Percentiles rank a stretch among this genome's conserved stretches.
These are phyloP conservation scores for Suillus luteus DNA, from an alignment of 768 basidiomycete genomes.

Conservation along the genomic window DNA sequence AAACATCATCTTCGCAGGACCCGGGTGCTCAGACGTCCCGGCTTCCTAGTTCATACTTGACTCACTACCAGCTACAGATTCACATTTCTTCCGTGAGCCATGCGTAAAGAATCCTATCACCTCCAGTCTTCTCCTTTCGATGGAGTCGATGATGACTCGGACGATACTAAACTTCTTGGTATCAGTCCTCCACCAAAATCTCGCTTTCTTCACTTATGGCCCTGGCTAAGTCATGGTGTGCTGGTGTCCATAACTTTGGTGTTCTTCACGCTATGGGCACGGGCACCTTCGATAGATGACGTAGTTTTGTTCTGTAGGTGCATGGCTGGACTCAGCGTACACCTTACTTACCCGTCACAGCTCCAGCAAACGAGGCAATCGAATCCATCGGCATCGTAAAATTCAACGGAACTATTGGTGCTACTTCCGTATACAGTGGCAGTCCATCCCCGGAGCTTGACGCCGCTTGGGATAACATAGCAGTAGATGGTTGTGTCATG, in stretches of 20 bases:
- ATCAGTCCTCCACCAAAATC: neutral
- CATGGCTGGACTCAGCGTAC: neutral
- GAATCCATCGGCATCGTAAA: neutral
- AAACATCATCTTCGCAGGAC: no score
- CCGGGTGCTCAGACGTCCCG: no score
- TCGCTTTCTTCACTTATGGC: neutral
- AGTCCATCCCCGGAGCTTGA: neutral
- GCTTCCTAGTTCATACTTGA: no score
- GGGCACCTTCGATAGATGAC: neutral
- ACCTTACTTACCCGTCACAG: neutral
- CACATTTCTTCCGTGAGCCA: no score
- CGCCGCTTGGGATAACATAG: neutral
- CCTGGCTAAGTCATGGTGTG: neutral
- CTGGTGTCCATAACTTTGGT: neutral
- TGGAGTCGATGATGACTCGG: neutral
- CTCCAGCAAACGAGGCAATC: neutral
- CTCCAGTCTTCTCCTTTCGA: neutral
- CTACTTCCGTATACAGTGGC: neutral
- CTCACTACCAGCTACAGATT: no score
- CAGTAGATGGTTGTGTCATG: neutral
- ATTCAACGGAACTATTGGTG: neutral
- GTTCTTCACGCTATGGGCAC: neutral
- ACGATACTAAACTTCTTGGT: neutral
- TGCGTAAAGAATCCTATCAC: no score
- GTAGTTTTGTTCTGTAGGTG: neutral